Percentiles rank a stretch among this genome's conserved stretches.
Evolutionary conservation across 164 flowering plant species (phyloP).

Genomic region (Euptelea pleiosperma): DNA sequence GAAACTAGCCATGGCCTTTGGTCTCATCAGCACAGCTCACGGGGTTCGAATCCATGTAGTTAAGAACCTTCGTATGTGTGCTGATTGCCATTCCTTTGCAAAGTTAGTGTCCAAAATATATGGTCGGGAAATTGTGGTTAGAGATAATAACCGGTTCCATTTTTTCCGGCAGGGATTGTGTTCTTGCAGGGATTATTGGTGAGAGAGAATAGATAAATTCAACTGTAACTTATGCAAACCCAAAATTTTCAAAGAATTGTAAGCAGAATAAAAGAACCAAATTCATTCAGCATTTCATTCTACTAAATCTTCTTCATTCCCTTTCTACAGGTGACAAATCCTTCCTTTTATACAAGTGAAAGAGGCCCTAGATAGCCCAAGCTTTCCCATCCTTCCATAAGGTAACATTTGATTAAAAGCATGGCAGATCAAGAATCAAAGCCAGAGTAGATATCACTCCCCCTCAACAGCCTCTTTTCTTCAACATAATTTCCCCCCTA

Average conservation of each 20-base stretch:
- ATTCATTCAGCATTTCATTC: constrained; percentile 3
- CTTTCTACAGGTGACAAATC: constrained; percentile 38
- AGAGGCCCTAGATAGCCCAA: not conserved
- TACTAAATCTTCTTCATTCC: not conserved
- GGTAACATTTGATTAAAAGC: too few relatives aligned
- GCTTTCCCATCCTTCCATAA: not conserved
- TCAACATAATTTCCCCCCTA: constrained; percentile 91
- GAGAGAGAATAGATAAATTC: not conserved
- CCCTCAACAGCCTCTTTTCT: constrained; percentile 83
- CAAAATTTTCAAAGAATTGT: not conserved
- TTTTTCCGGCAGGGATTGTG: constrained; percentile 48
- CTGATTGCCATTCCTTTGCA: constrained; percentile 57
- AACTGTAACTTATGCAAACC: not conserved
- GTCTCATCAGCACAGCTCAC: constrained; percentile 35
- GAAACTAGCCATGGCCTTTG: constrained; percentile 58
- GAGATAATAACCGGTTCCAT: constrained; percentile 57
- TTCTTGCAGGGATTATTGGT: constrained; percentile 67
- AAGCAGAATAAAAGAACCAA: not conserved
- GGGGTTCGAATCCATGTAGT: constrained; percentile 43
- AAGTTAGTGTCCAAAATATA: constrained; percentile 46
- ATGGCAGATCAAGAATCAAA: constrained; percentile 58
- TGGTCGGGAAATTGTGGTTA: constrained; percentile 39
- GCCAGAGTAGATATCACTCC: constrained; percentile 83
- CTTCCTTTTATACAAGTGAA: constrained; percentile 5
- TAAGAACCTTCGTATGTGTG: constrained; percentile 59